Evolutionary conservation across 345 rosid genomes (phyloP), one percentile per base, ranked within the genome.

Genomic region (Aquilaria yunnanensis): DNA sequence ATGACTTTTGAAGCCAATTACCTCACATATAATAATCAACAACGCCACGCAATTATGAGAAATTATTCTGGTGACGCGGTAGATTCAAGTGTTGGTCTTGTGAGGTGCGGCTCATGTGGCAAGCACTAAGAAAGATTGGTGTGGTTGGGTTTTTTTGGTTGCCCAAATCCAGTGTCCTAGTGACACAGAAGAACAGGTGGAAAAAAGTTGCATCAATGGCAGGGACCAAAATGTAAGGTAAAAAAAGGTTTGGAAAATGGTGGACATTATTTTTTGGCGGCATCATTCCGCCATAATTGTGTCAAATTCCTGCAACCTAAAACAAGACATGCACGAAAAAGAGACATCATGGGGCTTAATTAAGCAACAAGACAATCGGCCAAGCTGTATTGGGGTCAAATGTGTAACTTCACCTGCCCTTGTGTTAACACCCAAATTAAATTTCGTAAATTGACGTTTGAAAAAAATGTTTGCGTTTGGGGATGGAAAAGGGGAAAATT

Each of bases 261-360:
- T 23, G 23, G 23, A 23, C 23, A 34, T 23, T 47, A 47, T 5
- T 1, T 10, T 13, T 64, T 57, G 76, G 53, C 34, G n/a, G 41
- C 66, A 62, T 71, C 8, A 67, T 65, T 76, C 56, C 65, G 74
- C 70, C 74, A 74, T 66, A 62, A 71, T 74, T 59, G 65, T 78
- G 68, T 71, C 67, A 51, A 49, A 37, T 66, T 37, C 46, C 56
- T 50, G 46, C 69, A 46, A 55, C 63, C 67, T 59, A 50, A 50
- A 54, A 29, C 50, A 60, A 16, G 63, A 60, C 69, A 30, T 61
- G 65, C 66, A 29, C 64, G 47, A 46, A 51, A 56, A 62, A 65
- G 57, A 59, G 34, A 47, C 66, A 66, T 59, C 63, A 57, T 32
- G 9, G 1, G 13, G 14, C 33, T 12, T 16, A 34, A 37, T 1